A percentile compares a stretch with the other conserved stretches of the same genome.
phyloP scores from a whole-genome alignment of 2,329 filamentous ascomycete species.

The Penicillium sp. region DNA sequence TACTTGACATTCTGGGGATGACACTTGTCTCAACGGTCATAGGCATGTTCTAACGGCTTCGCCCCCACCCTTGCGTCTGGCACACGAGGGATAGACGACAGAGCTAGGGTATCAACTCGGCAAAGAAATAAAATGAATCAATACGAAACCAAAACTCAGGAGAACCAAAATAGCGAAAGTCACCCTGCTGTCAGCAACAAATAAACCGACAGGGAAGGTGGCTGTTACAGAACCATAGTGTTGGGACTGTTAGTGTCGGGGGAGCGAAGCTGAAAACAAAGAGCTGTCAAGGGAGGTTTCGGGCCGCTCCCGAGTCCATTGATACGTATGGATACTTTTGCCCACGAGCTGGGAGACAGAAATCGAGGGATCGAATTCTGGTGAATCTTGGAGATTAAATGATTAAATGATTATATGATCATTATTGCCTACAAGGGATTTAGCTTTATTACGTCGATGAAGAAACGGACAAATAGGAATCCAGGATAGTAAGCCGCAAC shows the following conservation, averaged over 20 bases:
- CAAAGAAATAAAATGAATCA: background rate
- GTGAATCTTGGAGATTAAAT: no score
- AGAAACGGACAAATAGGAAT: background rate
- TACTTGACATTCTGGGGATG: slow-evolving; percentile 10
- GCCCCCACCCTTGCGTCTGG: slow-evolving; percentile 16
- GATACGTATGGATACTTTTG: background rate
- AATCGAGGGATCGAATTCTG: no score
- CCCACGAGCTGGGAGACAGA: background rate
- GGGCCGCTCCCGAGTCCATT: slow-evolving; percentile 23
- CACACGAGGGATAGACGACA: slow-evolving; percentile 5
- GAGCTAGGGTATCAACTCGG: background rate
- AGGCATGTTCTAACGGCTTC: slow-evolving; percentile 18
- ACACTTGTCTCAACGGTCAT: slow-evolving; percentile 19
- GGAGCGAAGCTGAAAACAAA: slow-evolving; percentile 10
- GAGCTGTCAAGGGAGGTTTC: slow-evolving; percentile 24
- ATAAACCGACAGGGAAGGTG: background rate
- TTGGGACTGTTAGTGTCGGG: slow-evolving; percentile 3
- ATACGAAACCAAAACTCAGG: background rate
- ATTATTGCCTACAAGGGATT: background rate
- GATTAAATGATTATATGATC: background rate
- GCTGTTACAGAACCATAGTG: slow-evolving; percentile 7
- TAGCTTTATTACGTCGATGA: background rate
- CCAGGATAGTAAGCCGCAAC: background rate
- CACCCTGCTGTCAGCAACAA: background rate
- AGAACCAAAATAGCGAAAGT: background rate